Evolutionary conservation across 2,329 filamentous ascomycete genomes (phyloP).

Genomic region (Diaporthe sp.): DNA sequence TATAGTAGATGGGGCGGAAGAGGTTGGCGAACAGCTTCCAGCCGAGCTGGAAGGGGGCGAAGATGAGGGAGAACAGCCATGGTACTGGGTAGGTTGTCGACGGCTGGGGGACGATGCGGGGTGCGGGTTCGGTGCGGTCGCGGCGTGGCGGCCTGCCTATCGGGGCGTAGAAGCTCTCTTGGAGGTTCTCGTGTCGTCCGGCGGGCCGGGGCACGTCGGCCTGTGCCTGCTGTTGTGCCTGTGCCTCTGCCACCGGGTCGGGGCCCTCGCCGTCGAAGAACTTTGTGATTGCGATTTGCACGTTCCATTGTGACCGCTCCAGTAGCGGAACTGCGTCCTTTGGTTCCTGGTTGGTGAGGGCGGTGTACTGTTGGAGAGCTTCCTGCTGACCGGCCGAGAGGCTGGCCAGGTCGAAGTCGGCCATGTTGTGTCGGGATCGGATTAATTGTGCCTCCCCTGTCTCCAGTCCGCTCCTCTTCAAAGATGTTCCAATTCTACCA

Average conservation of each 20-base stretch:
- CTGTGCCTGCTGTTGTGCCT: conserved; percentile 66
- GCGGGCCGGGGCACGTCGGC: conserved; percentile 72
- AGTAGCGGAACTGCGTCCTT: conserved; percentile 84
- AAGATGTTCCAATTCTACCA: neutral
- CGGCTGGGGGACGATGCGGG: conserved; percentile 84
- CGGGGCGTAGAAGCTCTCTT: conserved; percentile 65
- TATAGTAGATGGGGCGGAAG: conserved; percentile 80
- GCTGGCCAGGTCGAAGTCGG: conserved; percentile 72
- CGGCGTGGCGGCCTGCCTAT: conserved; percentile 49
- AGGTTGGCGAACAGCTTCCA: conserved; percentile 79
- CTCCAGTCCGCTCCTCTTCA: conserved; percentile 5
- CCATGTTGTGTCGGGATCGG: conserved; percentile 51
- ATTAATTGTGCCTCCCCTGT: neutral
- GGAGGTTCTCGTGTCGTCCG: conserved; percentile 80
- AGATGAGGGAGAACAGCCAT: conserved; percentile 81
- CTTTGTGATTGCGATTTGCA: conserved; percentile 96
- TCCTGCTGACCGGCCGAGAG: conserved; percentile 85
- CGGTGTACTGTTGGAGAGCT: conserved; percentile 88
- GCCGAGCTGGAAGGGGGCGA: conserved; percentile 81
- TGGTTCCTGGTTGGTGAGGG: conserved; percentile 87
- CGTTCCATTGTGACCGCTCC: conserved; percentile 93
- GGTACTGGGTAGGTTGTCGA: conserved; percentile 78
- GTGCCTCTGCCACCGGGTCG: conserved; percentile 83
- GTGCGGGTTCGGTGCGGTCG: conserved; percentile 75
- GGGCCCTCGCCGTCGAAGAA: conserved; percentile 97